Base-by-base conservation (phyloP, 371 early-diverging fungal genomes). In the Mortierella polycephala region DNA sequence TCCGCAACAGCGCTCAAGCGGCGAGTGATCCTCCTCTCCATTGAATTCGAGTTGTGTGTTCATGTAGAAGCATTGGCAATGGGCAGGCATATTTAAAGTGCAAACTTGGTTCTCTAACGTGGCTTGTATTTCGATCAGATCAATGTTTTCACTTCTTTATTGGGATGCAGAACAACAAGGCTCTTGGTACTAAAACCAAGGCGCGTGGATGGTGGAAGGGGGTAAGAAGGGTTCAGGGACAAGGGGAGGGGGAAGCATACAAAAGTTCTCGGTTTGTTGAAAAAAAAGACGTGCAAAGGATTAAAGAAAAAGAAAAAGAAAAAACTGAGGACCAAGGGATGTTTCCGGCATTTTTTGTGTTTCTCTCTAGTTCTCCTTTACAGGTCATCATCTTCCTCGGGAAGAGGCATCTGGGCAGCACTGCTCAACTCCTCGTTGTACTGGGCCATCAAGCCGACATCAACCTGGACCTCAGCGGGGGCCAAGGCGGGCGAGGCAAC, bases 401-500 rank as follows among this genome's bases (percentile, higher is more conserved):
- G 96, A 85, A 97, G 93, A 71, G 96, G 94, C 83, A 88, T 86
- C 64, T 83, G 83, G 63, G 93, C 93, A 67, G 95, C 96, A 50
- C 70, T 86, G 44, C 81, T 85, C 75, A 96, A 86, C 83, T 96
- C 96, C 60, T 85, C 71, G 65, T 85, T 83, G 88, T 95, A 96
- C 88, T 93, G 89, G 67, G 86, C 73, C 84, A 98, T 91, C 63
- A 96, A 85, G 20, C 71, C 66, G 42, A 83, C 84, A 84, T 99
- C 99, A 53, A 99, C 89, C 53, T 77, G 62, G 64, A 97, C 95
- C 85, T 99, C 99, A 68, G 99, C 96, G 64, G 99, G 99, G 71
- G 92, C 93, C 70, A 99, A 90, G 50, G 98, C 97, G 62, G 99
- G 97, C 41, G 99, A 96, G 75, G 98, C 98, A 69, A 96, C 98